These are phyloP conservation scores for Umbilicus rupestris DNA, from an alignment of 164 flowering plant genomes.

Conservation along the genomic window DNA sequence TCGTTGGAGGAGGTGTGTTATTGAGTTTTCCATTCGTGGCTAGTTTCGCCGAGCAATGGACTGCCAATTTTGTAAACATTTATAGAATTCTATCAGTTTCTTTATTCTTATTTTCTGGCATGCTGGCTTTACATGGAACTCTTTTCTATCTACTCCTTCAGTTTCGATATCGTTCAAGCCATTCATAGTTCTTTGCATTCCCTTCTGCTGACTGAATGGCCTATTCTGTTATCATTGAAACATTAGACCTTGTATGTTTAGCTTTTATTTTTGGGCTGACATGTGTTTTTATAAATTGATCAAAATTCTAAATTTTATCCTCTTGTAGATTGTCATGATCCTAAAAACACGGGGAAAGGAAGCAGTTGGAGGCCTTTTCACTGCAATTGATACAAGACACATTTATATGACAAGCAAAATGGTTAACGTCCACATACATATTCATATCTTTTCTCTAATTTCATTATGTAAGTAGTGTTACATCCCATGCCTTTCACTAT, in stretches of 20 bases:
- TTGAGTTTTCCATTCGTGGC: too few species aligned
- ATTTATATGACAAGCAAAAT: constrained; percentile 88
- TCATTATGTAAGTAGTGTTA: constrained; percentile 9
- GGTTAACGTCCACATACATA: constrained; percentile 31
- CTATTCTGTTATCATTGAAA: too few species aligned
- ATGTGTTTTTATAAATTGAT: neutral
- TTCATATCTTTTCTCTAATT: neutral
- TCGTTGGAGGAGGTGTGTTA: constrained; percentile 82
- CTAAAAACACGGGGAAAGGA: constrained; percentile 72
- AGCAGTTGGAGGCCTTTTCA: constrained; percentile 66
- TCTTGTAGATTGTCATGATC: constrained; percentile 82
- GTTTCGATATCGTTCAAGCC: too few species aligned
- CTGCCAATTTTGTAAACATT: neutral
- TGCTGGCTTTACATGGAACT: neutral
- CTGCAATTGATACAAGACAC: constrained; percentile 66
- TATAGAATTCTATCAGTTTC: neutral
- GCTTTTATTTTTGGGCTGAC: too few species aligned
- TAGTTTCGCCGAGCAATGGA: too few species aligned
- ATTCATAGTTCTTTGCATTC: too few species aligned
- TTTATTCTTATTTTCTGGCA: neutral
- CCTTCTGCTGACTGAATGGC: too few species aligned
- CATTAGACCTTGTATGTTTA: too few species aligned
- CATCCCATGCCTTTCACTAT: neutral
- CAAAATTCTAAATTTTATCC: neutral
- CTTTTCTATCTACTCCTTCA: too few species aligned